Evolutionary conservation across 805 yeast genomes (phyloP).

Genomic region (Dipodascopsis tothii): DNA sequence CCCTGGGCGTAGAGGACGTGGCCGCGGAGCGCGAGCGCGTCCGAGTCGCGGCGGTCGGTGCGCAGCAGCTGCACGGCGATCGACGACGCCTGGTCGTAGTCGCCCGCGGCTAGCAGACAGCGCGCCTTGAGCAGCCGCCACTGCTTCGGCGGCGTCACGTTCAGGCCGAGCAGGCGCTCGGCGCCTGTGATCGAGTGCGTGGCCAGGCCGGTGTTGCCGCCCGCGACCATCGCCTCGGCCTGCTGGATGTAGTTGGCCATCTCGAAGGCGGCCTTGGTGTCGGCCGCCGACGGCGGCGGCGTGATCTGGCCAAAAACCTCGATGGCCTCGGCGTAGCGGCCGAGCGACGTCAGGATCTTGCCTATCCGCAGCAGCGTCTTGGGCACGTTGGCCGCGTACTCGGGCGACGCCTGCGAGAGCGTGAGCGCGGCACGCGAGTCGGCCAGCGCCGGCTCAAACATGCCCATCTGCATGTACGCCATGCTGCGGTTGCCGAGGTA

Average conservation of each 20-base stretch:
- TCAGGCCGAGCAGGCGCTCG: constrained; percentile 32
- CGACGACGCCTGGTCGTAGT: constrained; percentile 34
- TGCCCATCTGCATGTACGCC: constrained; percentile 33
- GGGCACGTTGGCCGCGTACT: constrained; percentile 29
- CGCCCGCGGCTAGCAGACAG: constrained; percentile 28
- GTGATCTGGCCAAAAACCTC: constrained; percentile 23
- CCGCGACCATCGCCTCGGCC: constrained; percentile 28
- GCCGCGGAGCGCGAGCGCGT: constrained; percentile 36
- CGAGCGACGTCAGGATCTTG: constrained; percentile 31
- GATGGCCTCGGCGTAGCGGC: constrained; percentile 33
- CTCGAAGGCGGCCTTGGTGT: constrained; percentile 30
- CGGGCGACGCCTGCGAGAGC: constrained; percentile 6
- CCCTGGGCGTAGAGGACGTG: constrained; percentile 33
- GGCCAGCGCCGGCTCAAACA: constrained; percentile 31
- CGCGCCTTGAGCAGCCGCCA: constrained; percentile 33
- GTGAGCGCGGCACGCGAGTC: constrained; percentile 31
- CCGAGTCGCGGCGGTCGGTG: constrained; percentile 33
- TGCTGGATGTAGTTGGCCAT: constrained; percentile 33
- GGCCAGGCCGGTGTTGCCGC: constrained; percentile 29
- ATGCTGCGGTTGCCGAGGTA: constrained; percentile 36
- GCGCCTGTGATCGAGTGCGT: constrained; percentile 34
- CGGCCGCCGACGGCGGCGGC: constrained; percentile 23
- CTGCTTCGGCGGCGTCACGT: constrained; percentile 30
- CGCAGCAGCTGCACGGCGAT: constrained; percentile 33
- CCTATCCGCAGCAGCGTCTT: constrained; percentile 35